A percentile compares a stretch with the other conserved stretches of the same genome.
Conservation (phyloP, 257 asterid species). For the Mitragyna speciosa region DNA sequence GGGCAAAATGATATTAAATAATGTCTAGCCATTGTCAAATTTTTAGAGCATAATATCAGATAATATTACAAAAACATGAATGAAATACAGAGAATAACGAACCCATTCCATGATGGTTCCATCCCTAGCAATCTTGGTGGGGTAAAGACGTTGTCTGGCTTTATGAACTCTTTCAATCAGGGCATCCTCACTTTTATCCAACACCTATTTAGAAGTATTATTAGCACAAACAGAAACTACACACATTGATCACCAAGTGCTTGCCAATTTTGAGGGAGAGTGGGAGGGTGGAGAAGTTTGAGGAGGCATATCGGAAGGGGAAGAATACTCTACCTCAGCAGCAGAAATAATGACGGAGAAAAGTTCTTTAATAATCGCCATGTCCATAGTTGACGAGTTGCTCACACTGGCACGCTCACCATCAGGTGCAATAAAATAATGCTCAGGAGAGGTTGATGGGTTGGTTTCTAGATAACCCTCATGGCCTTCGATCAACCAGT, state of each 20-base stretch:
- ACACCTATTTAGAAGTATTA: slow-evolving; percentile 37
- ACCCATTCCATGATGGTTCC: slow-evolving; percentile 93
- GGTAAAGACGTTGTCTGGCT: slow-evolving; percentile 61
- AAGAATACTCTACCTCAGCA: slow-evolving; percentile 51
- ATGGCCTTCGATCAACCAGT: slow-evolving; percentile 73
- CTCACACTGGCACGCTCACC: slow-evolving; percentile 72
- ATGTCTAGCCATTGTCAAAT: too few species aligned
- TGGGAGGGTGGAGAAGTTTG: neutral
- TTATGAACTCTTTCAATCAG: slow-evolving; percentile 54
- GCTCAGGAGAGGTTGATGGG: slow-evolving; percentile 89
- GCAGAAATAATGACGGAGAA: slow-evolving; percentile 61
- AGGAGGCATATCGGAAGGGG: neutral
- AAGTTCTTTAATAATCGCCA: slow-evolving; percentile 61
- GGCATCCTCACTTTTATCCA: slow-evolving; percentile 49
- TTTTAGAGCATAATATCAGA: neutral
- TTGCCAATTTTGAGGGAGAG: neutral
- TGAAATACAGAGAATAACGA: slow-evolving; percentile 19
- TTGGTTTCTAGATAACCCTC: slow-evolving; percentile 64
- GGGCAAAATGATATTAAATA: neutral
- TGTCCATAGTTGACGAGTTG: slow-evolving; percentile 80
- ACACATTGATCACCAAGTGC: neutral
- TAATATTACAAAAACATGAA: neutral
- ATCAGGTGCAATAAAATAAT: slow-evolving; percentile 65
- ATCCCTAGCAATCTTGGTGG: slow-evolving; percentile 58
- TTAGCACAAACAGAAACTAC: neutral